A percentile compares a stretch with the other conserved stretches of the same genome.
phyloP scores from a whole-genome alignment of 345 rosid genomes.

The Trapa incisa region DNA sequence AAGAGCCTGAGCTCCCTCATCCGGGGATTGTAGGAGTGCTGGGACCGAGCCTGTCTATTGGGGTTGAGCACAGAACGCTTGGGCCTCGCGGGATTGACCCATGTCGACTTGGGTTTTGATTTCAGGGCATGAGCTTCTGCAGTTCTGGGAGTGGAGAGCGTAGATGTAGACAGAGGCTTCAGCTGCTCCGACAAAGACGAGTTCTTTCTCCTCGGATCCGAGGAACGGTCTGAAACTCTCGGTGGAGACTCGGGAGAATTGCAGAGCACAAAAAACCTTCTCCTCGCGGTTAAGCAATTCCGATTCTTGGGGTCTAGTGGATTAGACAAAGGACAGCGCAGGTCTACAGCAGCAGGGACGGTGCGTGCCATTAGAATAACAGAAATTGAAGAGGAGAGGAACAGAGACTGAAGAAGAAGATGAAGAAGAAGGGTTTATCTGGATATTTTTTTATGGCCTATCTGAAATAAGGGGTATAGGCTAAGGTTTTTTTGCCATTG shows the following conservation, averaged over 20 bases:
- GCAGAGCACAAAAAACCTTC: conserved; percentile 34
- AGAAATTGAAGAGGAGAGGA: background rate
- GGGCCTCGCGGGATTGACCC: conserved; percentile 78
- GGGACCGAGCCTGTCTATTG: conserved; percentile 60
- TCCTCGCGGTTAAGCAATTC: conserved; percentile 21
- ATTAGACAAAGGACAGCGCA: conserved; percentile 25
- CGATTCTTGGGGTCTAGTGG: conserved; percentile 18
- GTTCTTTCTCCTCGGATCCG: conserved; percentile 24
- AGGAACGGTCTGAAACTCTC: conserved; percentile 22
- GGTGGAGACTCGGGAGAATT: conserved; percentile 17
- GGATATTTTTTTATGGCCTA: background rate
- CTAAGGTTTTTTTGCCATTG: background rate
- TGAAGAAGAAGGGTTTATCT: background rate
- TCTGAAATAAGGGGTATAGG: background rate
- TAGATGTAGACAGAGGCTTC: conserved; percentile 58
- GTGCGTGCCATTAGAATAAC: conserved; percentile 14
- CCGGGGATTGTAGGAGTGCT: conserved; percentile 49
- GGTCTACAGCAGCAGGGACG: conserved; percentile 48
- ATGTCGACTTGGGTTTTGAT: conserved; percentile 62
- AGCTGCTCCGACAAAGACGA: conserved; percentile 82
- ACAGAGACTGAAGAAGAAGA: background rate
- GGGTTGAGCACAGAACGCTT: conserved; percentile 78
- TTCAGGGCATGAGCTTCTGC: conserved; percentile 29
- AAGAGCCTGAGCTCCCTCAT: conserved; percentile 49
- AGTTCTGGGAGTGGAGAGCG: conserved; percentile 24